Conservation (phyloP, 192 early-diverging fungal genomes). For the Coemansia sp. region DNA sequence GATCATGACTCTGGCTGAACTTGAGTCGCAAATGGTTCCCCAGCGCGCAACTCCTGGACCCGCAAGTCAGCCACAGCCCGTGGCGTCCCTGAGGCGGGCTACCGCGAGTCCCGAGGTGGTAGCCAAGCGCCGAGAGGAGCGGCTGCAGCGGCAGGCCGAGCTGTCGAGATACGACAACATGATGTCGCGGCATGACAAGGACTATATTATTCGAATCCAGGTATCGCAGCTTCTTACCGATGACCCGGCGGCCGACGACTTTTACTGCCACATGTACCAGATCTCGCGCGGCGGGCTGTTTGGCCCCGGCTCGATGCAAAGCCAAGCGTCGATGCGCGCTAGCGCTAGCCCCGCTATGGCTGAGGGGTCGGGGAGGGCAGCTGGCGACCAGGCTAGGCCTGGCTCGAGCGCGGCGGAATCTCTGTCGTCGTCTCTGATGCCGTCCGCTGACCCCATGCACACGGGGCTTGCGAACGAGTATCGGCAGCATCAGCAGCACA, state of each 20-base stretch:
- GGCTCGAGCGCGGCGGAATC: not conserved
- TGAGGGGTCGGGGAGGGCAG: not conserved
- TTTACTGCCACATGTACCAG: constrained; percentile 93
- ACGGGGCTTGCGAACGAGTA: constrained; percentile 7
- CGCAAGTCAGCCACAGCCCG: constrained; percentile 2
- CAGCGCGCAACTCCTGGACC: constrained; percentile 15
- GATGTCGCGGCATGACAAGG: constrained; percentile 95
- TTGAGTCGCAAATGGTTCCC: constrained; percentile 63
- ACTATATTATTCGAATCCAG: constrained; percentile 92
- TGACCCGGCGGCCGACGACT: constrained; percentile 92
- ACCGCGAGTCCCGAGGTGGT: constrained; percentile 32
- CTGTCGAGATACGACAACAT: constrained; percentile 83
- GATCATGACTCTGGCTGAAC: constrained; percentile 70
- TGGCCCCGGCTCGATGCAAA: constrained; percentile 7
- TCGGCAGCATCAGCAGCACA: constrained; percentile 12
- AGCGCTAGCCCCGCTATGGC: not conserved
- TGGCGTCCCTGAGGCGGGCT: not conserved
- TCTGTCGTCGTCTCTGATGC: not conserved
- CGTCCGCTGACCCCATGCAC: not conserved
- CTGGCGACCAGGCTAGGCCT: not conserved
- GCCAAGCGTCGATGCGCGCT: constrained; percentile 3
- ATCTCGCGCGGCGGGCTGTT: constrained; percentile 60
- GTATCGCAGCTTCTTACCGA: constrained; percentile 92
- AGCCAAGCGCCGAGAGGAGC: constrained; percentile 29
- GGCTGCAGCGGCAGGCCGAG: constrained; percentile 39